Evolutionary conservation across 345 rosid species (phyloP).

Genomic region (Eucalyptus pauciflora): DNA sequence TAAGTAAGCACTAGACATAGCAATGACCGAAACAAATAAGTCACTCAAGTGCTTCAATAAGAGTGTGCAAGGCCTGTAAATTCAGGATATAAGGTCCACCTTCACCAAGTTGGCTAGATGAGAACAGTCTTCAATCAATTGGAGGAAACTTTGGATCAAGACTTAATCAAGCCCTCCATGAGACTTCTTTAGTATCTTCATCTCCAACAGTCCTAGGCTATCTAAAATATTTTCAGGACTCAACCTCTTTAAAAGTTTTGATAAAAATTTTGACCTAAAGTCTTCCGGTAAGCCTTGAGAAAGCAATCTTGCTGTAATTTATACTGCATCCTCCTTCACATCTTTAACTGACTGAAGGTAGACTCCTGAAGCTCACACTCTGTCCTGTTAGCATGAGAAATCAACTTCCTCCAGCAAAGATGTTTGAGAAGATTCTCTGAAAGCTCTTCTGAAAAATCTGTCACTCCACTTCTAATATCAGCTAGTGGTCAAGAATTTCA

Average conservation of each 20-base stretch:
- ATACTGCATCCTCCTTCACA: background rate
- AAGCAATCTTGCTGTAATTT: background rate
- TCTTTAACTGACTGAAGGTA: background rate
- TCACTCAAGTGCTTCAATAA: background rate
- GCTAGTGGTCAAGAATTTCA: background rate
- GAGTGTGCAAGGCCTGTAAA: background rate
- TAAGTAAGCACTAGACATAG: background rate
- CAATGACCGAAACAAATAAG: background rate
- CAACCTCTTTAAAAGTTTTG: background rate
- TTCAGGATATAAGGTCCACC: background rate
- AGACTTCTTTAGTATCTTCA: background rate
- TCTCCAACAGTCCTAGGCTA: background rate
- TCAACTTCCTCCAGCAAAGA: background rate
- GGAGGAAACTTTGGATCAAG: background rate
- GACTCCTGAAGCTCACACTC: background rate
- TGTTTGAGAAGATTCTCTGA: background rate
- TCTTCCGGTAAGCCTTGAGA: background rate
- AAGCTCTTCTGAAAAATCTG: background rate
- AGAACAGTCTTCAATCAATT: background rate
- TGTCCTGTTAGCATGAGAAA: background rate
- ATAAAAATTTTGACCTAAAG: background rate
- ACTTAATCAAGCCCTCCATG: background rate
- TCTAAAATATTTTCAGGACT: background rate
- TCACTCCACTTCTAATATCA: background rate
- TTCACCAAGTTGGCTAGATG: background rate